These are phyloP conservation scores for Kickxella alabastrina DNA, from an alignment of 192 early-diverging fungal species.

Conservation along the genomic window DNA sequence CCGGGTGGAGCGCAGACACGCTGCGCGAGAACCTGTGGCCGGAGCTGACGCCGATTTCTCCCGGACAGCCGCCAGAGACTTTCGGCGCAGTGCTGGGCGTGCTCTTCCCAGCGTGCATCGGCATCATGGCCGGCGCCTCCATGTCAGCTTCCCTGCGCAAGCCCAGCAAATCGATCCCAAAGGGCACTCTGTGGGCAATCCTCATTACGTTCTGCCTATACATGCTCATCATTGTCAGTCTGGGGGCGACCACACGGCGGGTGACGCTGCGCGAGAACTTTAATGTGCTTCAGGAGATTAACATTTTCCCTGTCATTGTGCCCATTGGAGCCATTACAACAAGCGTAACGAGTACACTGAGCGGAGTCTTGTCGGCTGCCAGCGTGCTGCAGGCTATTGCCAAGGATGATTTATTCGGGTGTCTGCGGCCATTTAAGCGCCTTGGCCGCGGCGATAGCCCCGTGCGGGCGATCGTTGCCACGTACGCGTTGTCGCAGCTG, in stretches of 20 bases:
- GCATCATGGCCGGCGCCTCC: slow-evolving; percentile 67
- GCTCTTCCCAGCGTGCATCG: slow-evolving; percentile 67
- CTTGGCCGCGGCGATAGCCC: slow-evolving; percentile 21
- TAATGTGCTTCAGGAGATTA: slow-evolving; percentile 64
- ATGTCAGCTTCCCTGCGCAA: slow-evolving; percentile 67
- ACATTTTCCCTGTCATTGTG: slow-evolving; percentile 53
- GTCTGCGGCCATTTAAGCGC: slow-evolving; percentile 34
- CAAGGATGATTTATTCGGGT: slow-evolving; percentile 59
- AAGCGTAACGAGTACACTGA: slow-evolving; percentile 59
- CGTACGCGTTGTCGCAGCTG: slow-evolving; percentile 54
- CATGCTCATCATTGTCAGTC: slow-evolving; percentile 50
- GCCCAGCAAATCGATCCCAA: slow-evolving; percentile 64
- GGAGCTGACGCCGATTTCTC: slow-evolving; percentile 43
- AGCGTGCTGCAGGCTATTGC: slow-evolving; percentile 67
- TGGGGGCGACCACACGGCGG: slow-evolving; percentile 59
- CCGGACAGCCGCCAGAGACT: slow-evolving; percentile 50
- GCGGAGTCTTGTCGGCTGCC: slow-evolving; percentile 57
- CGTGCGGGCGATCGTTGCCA: slow-evolving; percentile 27
- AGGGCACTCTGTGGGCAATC: slow-evolving; percentile 62
- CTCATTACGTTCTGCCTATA: slow-evolving; percentile 57
- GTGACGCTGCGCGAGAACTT: slow-evolving; percentile 57
- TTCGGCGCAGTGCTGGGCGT: slow-evolving; percentile 58
- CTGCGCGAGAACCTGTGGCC: slow-evolving; percentile 66
- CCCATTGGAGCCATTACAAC: slow-evolving; percentile 58
- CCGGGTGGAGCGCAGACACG: slow-evolving; percentile 56